Conservation (phyloP, 352 stramenopile genomes). For the Phytophthora vignae region DNA sequence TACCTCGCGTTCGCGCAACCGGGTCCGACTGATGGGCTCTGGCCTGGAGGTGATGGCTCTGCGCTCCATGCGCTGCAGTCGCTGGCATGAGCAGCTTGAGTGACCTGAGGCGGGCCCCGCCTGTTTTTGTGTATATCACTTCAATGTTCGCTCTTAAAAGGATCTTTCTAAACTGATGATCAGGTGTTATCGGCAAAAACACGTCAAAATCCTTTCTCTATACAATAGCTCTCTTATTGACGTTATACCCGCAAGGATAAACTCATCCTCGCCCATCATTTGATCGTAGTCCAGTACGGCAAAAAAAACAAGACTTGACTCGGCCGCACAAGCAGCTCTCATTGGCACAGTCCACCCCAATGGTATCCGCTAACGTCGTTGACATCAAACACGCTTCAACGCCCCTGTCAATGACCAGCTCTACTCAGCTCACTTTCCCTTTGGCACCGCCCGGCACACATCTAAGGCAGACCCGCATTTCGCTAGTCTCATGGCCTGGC, state of each 20-base stretch:
- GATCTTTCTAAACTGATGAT: background rate
- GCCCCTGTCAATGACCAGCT: background rate
- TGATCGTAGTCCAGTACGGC: no score
- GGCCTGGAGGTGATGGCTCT: background rate
- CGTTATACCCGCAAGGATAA: no score
- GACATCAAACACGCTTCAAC: background rate
- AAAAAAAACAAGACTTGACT: background rate
- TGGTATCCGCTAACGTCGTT: conserved; percentile 4
- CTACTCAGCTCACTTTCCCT: conserved; percentile 11
- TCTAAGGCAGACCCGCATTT: background rate
- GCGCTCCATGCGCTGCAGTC: background rate
- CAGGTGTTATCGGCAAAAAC: no score
- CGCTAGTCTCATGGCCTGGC: conserved; percentile 12
- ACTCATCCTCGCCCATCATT: no score
- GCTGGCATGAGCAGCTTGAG: no score
- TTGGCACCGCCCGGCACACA: conserved; percentile 20
- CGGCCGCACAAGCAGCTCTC: background rate
- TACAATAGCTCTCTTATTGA: no score
- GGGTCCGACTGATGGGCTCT: background rate
- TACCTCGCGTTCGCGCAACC: no score
- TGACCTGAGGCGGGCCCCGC: background rate
- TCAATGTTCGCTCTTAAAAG: background rate
- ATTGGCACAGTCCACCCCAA: conserved; percentile 1
- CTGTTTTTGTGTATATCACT: background rate
- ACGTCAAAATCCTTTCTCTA: no score